A percentile compares a stretch with the other conserved stretches of the same genome.
Conservation (phyloP, 179 eudicot species). For the Dionaea muscipula region DNA sequence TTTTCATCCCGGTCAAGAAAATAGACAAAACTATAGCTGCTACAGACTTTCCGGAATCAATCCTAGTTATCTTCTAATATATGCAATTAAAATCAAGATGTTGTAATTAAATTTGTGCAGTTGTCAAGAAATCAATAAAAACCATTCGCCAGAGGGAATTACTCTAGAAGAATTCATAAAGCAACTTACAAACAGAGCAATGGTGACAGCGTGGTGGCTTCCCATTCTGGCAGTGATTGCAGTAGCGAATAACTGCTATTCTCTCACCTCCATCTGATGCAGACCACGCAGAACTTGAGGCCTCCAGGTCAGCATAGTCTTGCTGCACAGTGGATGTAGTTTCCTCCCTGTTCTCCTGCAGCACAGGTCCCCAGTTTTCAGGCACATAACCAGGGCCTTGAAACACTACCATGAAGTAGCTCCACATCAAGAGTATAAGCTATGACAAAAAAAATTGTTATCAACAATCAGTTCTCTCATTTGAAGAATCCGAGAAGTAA, state of each 20-base stretch:
- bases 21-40: no score
- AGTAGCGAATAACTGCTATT: slow-evolving; percentile 39
- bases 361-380: slow-evolving; percentile 56
- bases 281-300: slow-evolving; percentile 22
- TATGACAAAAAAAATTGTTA: slow-evolving; percentile 38
- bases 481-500: slow-evolving; percentile 14
- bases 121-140: no score
- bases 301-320: slow-evolving; percentile 19
- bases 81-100: no score
- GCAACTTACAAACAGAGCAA: slow-evolving; percentile 80
- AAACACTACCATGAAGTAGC: slow-evolving; percentile 77
- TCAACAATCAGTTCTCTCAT: slow-evolving; percentile 14
- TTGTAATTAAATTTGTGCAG: no score
- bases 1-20: no score
- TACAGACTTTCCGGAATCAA: no score
- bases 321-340: slow-evolving; percentile 26
- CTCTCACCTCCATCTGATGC: slow-evolving; percentile 36
- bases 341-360: slow-evolving; percentile 38
- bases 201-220: slow-evolving; percentile 97
- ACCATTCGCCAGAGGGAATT: no score
- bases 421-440: slow-evolving; percentile 76
- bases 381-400: slow-evolving; percentile 90
- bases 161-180: neutral
- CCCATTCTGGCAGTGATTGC: slow-evolving; percentile 56
- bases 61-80: no score